Base-by-base conservation (phyloP, 2,329 filamentous ascomycete species). In the Pseudogymnoascus sp. region DNA sequence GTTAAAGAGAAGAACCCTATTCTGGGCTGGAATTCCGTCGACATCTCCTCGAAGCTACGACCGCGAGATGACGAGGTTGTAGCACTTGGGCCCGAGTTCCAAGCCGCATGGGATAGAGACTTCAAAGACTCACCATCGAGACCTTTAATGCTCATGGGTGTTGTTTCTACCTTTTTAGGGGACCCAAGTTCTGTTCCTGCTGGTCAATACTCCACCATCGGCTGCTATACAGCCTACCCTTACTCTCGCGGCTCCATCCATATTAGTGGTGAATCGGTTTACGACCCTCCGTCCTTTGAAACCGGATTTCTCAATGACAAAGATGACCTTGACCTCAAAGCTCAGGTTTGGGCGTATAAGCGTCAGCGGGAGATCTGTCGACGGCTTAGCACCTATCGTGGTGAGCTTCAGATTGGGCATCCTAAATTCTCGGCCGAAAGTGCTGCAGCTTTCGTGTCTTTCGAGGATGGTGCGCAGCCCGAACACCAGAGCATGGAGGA, bases 311-410 rank as follows among this genome's bases (percentile, higher is more conserved):
- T 88, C 33, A 78, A 73, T 4, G 80, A 86, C 60, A 67, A 74
- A 1, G 71, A 84, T n/a, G 41, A 45, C 12, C 11, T 45, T 25
- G 85, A 88, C 68, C 33, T 86, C 28, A 81, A 81, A 69, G 83
- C 79, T 67, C 79, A 83, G 11, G 67, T 85, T 9, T 87, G 84
- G 84, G 79, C 76, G 0, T 89, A 89, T 75, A 89, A 89, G 72
- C 82, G 81, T 67, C 77, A 79, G n/a, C 82, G 86, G 2, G 84
- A 87, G 71, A 79, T 87, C 61, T 75, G 78, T 22, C 80, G 85
- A 2, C 80, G 84, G 12, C 81, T 83, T 68, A 72, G 77, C 2
- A 75, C 78, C 63, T 86, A 80, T 72, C 67, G 76, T 62, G 76
- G 83, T 68, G 77, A 82, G 67, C 38, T 79, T 2, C 70, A 74